Base-by-base conservation (phyloP, 1,139 yeast species). In the Lodderomyces parapsilosis region DNA sequence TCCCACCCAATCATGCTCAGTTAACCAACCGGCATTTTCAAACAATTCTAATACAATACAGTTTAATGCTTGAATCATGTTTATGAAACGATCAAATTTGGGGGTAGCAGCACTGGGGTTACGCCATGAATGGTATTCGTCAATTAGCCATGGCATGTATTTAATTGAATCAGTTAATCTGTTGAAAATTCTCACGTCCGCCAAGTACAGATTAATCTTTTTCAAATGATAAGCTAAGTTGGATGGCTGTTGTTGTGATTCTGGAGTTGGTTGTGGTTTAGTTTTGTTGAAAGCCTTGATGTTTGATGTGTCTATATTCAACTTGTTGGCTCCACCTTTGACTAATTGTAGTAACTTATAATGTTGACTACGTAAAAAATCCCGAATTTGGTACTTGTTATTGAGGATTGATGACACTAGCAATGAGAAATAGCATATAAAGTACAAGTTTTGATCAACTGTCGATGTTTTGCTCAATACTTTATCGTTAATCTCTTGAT, bases 1-100 rank as follows among this genome's bases (percentile, higher is more conserved):
- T 6, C 71, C 68, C 2, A 77, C 64, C 79, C 81, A 78, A 49
- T 74, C 67, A 53, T 78, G 83, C 39, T 77, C 82, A 2, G 78
- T 71, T 35, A 75, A 60, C 78, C 81, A 79, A 1, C 82, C 83
- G n/a, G 74, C 71, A 44, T 78, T 78, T 51, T 79, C 84, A 36
- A 78, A 59, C 6, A 78, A 63, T 55, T 79, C 83, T 49, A 73
- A 62, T 3, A 69, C 60, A 40, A 72, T 60, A 49, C 78, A 72
- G 47, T 72, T 72, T 44, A 73, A 47, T 2, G 78, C 61, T 52
- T 73, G 78, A 23, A 65, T 52, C 31, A 71, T 60, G 49, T 71
- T 71, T 46, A 73, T 49, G 37, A 70, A 54, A 19, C 76, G 53
- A 49, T 70, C 66, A 5, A 63, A 42, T 34, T 52, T 56, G 0